Percentiles rank a stretch among this genome's conserved stretches.
Evolutionary conservation across 2,329 filamentous ascomycete genomes (phyloP).

Genomic region (Beauveria sp.): DNA sequence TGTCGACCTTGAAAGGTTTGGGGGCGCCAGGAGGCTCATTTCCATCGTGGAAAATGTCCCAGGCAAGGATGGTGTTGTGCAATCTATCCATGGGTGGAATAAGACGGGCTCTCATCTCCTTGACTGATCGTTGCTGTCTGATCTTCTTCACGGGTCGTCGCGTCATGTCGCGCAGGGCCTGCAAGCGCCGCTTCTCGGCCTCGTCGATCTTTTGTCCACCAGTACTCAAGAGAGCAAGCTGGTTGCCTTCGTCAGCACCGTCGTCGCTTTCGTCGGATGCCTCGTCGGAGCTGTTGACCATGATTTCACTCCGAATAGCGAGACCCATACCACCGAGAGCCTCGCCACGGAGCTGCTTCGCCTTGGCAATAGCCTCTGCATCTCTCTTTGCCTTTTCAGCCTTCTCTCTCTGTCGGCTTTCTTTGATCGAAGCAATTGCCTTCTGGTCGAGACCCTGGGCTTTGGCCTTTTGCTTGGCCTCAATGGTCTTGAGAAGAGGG

Average conservation of each 20-base stretch:
- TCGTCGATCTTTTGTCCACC: slow-evolving; percentile 43
- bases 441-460: slow-evolving; percentile 26
- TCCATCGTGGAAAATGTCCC: slow-evolving; percentile 89
- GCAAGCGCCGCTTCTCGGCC: slow-evolving; percentile 36
- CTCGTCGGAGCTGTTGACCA: slow-evolving; percentile 79
- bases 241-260: slow-evolving; percentile 48
- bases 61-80: slow-evolving; percentile 79
- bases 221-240: slow-evolving; percentile 40
- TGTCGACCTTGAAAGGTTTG: slow-evolving; percentile 67
- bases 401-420: slow-evolving; percentile 65
- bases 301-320: slow-evolving; percentile 79
- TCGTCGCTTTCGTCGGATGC: slow-evolving; percentile 63
- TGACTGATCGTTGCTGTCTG: slow-evolving; percentile 71
- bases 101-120: slow-evolving; percentile 89
- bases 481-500: slow-evolving; percentile 39
- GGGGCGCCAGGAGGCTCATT: slow-evolving; percentile 75
- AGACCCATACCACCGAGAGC: slow-evolving; percentile 45
- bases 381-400: slow-evolving; percentile 68
- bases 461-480: slow-evolving; percentile 23
- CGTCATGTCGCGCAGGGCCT: slow-evolving; percentile 46
- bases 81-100: slow-evolving; percentile 80
- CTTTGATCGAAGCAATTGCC: slow-evolving; percentile 46
- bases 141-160: slow-evolving; percentile 76
- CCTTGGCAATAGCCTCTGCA: slow-evolving; percentile 61
- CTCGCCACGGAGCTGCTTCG: slow-evolving; percentile 42